Percentiles rank a stretch among this genome's conserved stretches.
These are phyloP conservation scores for Entonaema liquescens DNA, from an alignment of 495 filamentous ascomycete genomes.

Conservation along the genomic window DNA sequence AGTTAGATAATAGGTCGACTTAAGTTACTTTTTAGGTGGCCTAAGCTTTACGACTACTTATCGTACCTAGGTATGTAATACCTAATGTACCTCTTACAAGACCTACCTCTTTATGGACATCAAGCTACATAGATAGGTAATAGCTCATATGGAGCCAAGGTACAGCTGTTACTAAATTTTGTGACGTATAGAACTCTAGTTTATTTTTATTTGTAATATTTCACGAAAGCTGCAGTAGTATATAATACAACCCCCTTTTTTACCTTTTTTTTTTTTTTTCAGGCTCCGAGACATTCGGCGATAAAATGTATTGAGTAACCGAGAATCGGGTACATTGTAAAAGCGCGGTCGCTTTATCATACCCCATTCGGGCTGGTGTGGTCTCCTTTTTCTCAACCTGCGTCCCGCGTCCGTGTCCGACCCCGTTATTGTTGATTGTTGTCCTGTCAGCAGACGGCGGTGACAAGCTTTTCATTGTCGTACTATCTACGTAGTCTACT, in stretches of 20 bases:
- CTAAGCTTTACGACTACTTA: neutral
- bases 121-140: too few species aligned
- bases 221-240: neutral
- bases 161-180: neutral
- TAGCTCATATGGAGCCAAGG: neutral
- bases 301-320: neutral
- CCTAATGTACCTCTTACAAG: too few species aligned
- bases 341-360: constrained; percentile 27
- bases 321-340: constrained; percentile 15
- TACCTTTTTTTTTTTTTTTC: neutral
- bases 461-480: neutral
- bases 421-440: constrained; percentile 6
- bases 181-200: neutral
- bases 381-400: neutral
- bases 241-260: neutral
- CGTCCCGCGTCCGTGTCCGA: neutral
- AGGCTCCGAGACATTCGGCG: neutral
- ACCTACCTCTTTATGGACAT: neutral
- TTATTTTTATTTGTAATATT: neutral
- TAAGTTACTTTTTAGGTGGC: neutral
- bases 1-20: neutral
- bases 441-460: constrained; percentile 18
- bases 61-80: neutral
- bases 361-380: constrained; percentile 18
- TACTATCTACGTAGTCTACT: neutral